Evolutionary conservation across 2,329 filamentous ascomycete genomes (phyloP).

Genomic region (Madurella mycetomatis): DNA sequence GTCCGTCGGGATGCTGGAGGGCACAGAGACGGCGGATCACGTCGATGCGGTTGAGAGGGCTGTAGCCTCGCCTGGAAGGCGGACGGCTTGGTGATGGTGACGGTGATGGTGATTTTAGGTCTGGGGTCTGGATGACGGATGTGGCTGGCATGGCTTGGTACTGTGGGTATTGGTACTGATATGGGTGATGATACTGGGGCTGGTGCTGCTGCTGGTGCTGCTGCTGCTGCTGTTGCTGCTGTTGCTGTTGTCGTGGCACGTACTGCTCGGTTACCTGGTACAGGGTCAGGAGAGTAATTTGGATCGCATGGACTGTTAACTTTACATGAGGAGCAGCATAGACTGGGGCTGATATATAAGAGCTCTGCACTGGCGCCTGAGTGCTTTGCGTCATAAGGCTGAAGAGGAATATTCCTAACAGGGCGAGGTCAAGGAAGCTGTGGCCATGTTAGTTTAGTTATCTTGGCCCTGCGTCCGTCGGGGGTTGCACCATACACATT

Average conservation of each 20-base stretch:
- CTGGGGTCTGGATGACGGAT: not conserved
- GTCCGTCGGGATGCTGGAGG: constrained; percentile 21
- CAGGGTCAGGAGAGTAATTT: not conserved
- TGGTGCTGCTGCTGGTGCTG: not conserved
- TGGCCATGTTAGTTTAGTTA: constrained; percentile 1
- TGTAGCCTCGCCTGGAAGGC: not conserved
- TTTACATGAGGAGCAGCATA: not conserved
- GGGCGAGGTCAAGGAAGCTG: constrained; percentile 25
- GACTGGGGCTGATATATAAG: not conserved
- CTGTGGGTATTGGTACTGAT: not conserved
- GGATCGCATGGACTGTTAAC: not conserved
- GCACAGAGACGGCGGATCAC: constrained; percentile 16
- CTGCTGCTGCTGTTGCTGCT: constrained; percentile 1
- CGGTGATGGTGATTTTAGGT: not conserved
- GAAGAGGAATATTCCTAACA: constrained; percentile 24
- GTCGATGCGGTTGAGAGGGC: constrained; percentile 21
- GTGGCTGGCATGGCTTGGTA: constrained; percentile 6
- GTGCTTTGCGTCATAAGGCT: not conserved
- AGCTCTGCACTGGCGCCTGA: not conserved
- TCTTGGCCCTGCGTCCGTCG: not conserved
- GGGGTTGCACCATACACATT: constrained; percentile 17
- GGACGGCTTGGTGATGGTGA: not conserved
- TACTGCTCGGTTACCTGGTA: not conserved
- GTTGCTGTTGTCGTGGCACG: not conserved
- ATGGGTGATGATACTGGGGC: not conserved